These are phyloP conservation scores for Cercis canadensis DNA, from an alignment of 306 rosid genomes.

Conservation along the genomic window DNA sequence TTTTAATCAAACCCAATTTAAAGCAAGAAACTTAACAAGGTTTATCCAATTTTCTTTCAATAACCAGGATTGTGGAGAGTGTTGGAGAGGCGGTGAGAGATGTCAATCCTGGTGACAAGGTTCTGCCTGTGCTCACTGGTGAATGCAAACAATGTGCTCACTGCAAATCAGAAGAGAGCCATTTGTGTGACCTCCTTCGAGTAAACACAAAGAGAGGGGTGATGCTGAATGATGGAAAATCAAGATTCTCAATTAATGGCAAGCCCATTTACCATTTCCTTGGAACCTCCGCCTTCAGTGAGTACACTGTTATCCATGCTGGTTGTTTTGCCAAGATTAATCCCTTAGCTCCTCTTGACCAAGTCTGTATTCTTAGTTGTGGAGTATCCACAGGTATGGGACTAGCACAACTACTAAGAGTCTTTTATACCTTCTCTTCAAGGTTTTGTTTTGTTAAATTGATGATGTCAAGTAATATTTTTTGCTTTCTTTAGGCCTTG, in stretches of 20 bases:
- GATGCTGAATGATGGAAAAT: slow-evolving; percentile 56
- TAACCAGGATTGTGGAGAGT: slow-evolving; percentile 49
- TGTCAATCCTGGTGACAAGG: slow-evolving; percentile 67
- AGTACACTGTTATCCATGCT: slow-evolving; percentile 61
- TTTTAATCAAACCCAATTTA: no score
- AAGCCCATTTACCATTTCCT: slow-evolving; percentile 62
- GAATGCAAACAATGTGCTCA: slow-evolving; percentile 66
- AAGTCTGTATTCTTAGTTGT: slow-evolving; percentile 72
- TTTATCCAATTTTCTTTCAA: background rate
- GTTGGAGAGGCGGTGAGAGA: slow-evolving; percentile 67
- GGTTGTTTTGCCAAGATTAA: slow-evolving; percentile 68
- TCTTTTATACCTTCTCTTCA: no score
- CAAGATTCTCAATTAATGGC: slow-evolving; percentile 63
- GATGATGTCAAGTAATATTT: no score
- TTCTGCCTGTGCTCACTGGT: slow-evolving; percentile 66
- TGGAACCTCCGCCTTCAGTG: slow-evolving; percentile 72
- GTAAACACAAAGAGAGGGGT: slow-evolving; percentile 61
- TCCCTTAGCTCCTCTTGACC: slow-evolving; percentile 68
- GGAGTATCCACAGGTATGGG: slow-evolving; percentile 63
- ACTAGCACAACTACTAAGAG: background rate
- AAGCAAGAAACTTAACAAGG: background rate
- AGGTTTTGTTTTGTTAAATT: no score
- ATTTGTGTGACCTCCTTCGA: slow-evolving; percentile 65
- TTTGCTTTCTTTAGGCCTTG: slow-evolving; percentile 45
- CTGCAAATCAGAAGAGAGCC: slow-evolving; percentile 68